Base-by-base conservation (phyloP, 768 basidiomycete genomes). In the Mycena kentingensis region DNA sequence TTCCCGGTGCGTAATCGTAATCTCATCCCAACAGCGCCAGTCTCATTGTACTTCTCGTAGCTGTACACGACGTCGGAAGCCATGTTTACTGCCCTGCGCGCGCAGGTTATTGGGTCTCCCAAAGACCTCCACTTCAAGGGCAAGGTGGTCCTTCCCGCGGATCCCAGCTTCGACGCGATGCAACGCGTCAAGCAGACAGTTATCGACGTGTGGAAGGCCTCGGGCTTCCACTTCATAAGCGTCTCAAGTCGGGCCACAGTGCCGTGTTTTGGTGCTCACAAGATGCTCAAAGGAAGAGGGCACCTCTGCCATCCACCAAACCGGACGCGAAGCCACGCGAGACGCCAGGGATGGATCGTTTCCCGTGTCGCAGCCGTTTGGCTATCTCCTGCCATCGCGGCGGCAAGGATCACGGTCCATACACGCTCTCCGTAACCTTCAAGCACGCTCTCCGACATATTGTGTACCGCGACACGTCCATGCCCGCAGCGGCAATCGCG, bases 401-500 rank as follows among this genome's bases (percentile, higher is more conserved):
- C 7, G 27, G 5, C 29, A 44, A 43, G 4, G 13, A 27, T 5
- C 8, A n/a, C 3, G 41, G 31, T 1, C 16, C 42, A 19, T 16
- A 24, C 2, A 42, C 42, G n/a, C 34, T 51, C 41, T 36, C 22
- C n/a, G 34, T 51, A 7, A 34, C 41, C 11, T 8, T 51, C 5
- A 39, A 55, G 35, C 63, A 64, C 52, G 38, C 61, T 16, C 35
- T 13, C 3, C 57, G 57, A 22, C 68, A 70, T 31, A 41, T 55
- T 22, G 39, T 28, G 5, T 67, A 69, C 47, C 34, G 22, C 7
- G 60, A 66, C 46, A 60, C 67, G 25, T 26, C 45, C 27, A 63
- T 69, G 61, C 67, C 65, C 15, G 46, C 28, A 0, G 62, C 49
- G 38, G 67, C 54, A 1, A 24, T 58, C 3, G 49, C 60, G 13